Evolutionary conservation across 2,329 filamentous ascomycete species (phyloP).

Genomic region (Sporothrix dimorphospora): DNA sequence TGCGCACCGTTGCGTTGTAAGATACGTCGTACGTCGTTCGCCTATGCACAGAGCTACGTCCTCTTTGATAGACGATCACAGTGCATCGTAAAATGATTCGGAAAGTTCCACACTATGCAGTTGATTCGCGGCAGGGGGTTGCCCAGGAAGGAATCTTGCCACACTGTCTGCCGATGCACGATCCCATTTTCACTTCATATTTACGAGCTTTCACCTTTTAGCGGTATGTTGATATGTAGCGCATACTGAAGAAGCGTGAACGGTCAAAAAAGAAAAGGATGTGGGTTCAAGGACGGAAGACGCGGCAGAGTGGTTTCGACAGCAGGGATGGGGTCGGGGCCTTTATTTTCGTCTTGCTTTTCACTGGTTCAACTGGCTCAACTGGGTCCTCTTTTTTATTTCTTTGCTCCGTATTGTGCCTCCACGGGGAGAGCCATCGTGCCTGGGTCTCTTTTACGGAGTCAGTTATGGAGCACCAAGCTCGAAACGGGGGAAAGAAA

Average conservation of each 20-base stretch:
- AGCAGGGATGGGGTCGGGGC: slow-evolving; percentile 12
- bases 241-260: not conserved
- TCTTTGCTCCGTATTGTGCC: slow-evolving; percentile 6
- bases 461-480: not conserved
- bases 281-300: slow-evolving; percentile 15
- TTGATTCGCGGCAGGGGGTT: not conserved
- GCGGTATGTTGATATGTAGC: slow-evolving; percentile 4
- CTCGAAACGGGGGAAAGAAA: not conserved
- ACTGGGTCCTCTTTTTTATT: not conserved
- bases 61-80: not conserved
- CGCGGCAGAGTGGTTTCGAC: slow-evolving; percentile 5
- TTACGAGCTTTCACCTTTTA: too few species aligned
- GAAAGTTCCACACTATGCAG: not conserved
- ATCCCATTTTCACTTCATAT: not conserved
- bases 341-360: not conserved
- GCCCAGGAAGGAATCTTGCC: not conserved
- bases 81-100: slow-evolving; percentile 18
- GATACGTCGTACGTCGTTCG: not conserved
- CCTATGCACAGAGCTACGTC: not conserved
- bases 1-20: not conserved
- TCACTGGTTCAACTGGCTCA: not conserved
- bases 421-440: not conserved
- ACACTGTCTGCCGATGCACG: not conserved
- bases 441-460: not conserved
- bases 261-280: not conserved